Base-by-base conservation (phyloP, 208 protist species). In the Trypanosoma rangeli region DNA sequence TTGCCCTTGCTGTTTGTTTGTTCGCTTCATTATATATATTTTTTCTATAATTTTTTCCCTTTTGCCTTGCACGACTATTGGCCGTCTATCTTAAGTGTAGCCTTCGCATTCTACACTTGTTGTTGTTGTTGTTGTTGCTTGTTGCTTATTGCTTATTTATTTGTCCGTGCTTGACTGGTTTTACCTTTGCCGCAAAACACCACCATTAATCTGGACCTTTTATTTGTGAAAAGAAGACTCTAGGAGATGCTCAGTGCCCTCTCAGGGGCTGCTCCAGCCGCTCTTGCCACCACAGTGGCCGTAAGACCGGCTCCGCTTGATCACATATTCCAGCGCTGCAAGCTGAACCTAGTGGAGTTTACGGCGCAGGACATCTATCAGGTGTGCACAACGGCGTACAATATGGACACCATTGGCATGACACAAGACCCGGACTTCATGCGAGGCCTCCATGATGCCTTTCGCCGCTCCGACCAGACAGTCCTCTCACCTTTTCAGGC, bases 351-450 rank as follows among this genome's bases (percentile, higher is more conserved):
- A 13, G 76, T 95, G 12, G 74, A 80, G 10, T 88, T 96, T 55
- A 96, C 85, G 49, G 91, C 91, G 3, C 86, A 90, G 29, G 91
- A 96, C 60, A 59, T 96, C 29, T 96, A 96, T 62, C 82, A 88
- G 39, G 56, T 96, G 1, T 94, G 91, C 64, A 84, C 86, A 10
- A 76, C 80, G 1, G 79, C 76, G 1, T 90, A 86, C 72, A 79
- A 89, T 63, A 84, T 69, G 55, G 87, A 94, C 67, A 80, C 73
- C 0, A 77, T 96, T 10, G 80, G 80, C 13, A 74, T 96, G 57
- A 76, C 87, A 75, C 50, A 76, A 13, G 87, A 96, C 59, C 68
- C 80, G 1, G 91, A 96, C 20, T 82, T 96, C 37, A 96, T 96
- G 91, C 87, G 88, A 16, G 91, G 84, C 20, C 48, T 96, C 22